Percentiles rank a stretch among this genome's conserved stretches.
Evolutionary conservation across 2,329 filamentous ascomycete genomes (phyloP).

Genomic region (Myrmaecium sp.): DNA sequence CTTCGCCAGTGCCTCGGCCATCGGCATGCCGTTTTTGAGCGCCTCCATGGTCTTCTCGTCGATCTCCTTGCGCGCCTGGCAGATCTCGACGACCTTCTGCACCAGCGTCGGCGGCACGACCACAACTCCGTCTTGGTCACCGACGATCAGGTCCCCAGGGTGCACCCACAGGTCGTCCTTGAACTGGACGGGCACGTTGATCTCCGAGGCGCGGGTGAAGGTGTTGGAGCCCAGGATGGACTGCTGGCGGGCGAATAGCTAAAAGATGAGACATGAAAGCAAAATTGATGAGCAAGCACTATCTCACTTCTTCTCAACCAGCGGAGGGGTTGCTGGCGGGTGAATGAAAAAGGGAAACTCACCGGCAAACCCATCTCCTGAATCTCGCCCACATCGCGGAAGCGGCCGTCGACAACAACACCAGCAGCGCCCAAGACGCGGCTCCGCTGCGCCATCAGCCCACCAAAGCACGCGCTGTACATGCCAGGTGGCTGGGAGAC

Average conservation of each 20-base stretch:
- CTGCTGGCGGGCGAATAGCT: conserved; percentile 16
- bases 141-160: conserved; percentile 20
- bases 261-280: too few relatives aligned
- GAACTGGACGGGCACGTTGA: conserved; percentile 19
- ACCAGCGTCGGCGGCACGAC: conserved; percentile 9
- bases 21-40: conserved; percentile 15
- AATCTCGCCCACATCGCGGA: conserved; percentile 19
- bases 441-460: conserved; percentile 21
- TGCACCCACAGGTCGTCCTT: conserved; percentile 12
- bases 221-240: conserved; percentile 18
- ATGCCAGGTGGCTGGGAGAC: conserved; percentile 19
- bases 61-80: conserved; percentile 16
- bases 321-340: too few relatives aligned
- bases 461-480: conserved; percentile 22
- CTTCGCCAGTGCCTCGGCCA: conserved; percentile 19
- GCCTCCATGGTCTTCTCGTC: conserved; percentile 18
- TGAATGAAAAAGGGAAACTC: background rate
- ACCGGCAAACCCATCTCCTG: conserved; percentile 7
- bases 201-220: conserved; percentile 17
- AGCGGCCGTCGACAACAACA: conserved; percentile 22
- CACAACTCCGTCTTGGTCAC: conserved; percentile 17
- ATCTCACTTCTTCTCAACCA: background rate
- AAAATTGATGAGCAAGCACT: conserved; percentile 10
- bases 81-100: conserved; percentile 16
- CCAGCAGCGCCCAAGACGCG: conserved; percentile 18